A percentile compares a stretch with the other conserved stretches of the same genome.
These are phyloP conservation scores for Blastosporella zonata DNA, from an alignment of 1,284 basidiomycete species.

Conservation along the genomic window DNA sequence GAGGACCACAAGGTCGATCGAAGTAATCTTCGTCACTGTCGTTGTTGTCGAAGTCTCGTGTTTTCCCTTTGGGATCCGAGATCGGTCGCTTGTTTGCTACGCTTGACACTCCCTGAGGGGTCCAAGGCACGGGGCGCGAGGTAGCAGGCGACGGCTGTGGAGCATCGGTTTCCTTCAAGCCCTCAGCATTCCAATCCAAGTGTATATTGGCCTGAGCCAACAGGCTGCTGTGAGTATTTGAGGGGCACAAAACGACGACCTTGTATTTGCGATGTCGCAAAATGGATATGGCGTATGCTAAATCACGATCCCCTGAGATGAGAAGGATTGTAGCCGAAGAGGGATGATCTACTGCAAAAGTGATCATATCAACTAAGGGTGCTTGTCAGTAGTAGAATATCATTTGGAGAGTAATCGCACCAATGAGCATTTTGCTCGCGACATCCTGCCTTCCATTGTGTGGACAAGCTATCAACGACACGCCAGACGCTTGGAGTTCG, in stretches of 20 bases:
- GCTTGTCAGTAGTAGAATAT: not conserved
- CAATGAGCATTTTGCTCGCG: constrained; percentile 39
- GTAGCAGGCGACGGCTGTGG: not conserved
- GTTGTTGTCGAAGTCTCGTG: not conserved
- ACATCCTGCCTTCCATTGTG: constrained; percentile 40
- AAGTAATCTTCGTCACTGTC: constrained; percentile 7
- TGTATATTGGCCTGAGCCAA: constrained; percentile 48
- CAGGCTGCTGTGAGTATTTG: constrained; percentile 37
- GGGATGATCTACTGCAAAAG: constrained; percentile 50
- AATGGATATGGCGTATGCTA: constrained; percentile 47
- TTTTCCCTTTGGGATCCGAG: constrained; percentile 10
- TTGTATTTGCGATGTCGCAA: constrained; percentile 45
- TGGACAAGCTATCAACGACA: constrained; percentile 50
- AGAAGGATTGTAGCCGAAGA: constrained; percentile 44
- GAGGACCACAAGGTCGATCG: not conserved
- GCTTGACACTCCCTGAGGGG: constrained; percentile 6
- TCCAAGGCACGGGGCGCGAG: constrained; percentile 5
- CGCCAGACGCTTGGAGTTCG: constrained; percentile 52
- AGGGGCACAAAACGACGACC: constrained; percentile 45
- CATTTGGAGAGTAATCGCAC: constrained; percentile 14
- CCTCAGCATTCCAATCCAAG: constrained; percentile 48
- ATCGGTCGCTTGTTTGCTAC: constrained; percentile 8
- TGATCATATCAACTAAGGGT: constrained; percentile 45
- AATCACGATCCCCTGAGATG: constrained; percentile 49
- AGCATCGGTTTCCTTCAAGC: constrained; percentile 28